Percentiles rank a stretch among this genome's conserved stretches.
Evolutionary conservation across 2,329 filamentous ascomycete species (phyloP).

Genomic region (Tolypocladium ovalisporum): DNA sequence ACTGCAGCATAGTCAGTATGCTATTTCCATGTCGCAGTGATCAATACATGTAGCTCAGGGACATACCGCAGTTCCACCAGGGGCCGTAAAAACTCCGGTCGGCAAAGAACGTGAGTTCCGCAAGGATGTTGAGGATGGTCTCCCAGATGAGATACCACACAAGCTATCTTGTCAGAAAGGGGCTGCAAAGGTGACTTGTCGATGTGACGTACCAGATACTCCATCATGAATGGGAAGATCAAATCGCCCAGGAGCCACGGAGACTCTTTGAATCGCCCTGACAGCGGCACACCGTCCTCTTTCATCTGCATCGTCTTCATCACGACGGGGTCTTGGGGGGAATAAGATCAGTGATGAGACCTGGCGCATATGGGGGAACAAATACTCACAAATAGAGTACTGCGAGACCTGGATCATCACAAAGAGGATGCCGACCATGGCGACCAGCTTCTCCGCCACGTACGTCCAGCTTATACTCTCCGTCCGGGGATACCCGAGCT

Average conservation of each 20-base stretch:
- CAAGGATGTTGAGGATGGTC: conserved; percentile 61
- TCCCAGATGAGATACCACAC: conserved; percentile 79
- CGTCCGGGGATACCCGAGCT: conserved; percentile 62
- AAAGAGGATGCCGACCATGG: conserved; percentile 61
- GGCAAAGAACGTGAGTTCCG: conserved; percentile 66
- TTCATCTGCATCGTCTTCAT: conserved; percentile 57
- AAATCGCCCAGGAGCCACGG: conserved; percentile 68
- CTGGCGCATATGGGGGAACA: not conserved
- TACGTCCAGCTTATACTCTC: conserved; percentile 64
- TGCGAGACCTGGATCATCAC: conserved; percentile 74
- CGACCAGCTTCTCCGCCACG: conserved; percentile 59
- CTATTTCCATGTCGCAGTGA: not conserved
- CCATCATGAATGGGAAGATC: conserved; percentile 68
- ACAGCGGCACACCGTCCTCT: conserved; percentile 49
- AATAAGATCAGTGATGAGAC: conserved; percentile 2
- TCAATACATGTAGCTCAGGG: not conserved
- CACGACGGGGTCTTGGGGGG: conserved; percentile 50
- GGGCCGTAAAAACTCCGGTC: conserved; percentile 62
- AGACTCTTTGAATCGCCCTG: conserved; percentile 53
- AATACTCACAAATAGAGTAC: conserved; percentile 50
- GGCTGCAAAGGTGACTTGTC: not conserved
- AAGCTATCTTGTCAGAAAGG: conserved; percentile 25
- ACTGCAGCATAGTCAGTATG: conserved; percentile 18
- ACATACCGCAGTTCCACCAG: conserved; percentile 50
- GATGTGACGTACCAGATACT: conserved; percentile 44